Evolutionary conservation across 2,329 filamentous ascomycete species (phyloP), one percentile per base, ranked within the genome.

Genomic region (Ophiosphaerella korrae): DNA sequence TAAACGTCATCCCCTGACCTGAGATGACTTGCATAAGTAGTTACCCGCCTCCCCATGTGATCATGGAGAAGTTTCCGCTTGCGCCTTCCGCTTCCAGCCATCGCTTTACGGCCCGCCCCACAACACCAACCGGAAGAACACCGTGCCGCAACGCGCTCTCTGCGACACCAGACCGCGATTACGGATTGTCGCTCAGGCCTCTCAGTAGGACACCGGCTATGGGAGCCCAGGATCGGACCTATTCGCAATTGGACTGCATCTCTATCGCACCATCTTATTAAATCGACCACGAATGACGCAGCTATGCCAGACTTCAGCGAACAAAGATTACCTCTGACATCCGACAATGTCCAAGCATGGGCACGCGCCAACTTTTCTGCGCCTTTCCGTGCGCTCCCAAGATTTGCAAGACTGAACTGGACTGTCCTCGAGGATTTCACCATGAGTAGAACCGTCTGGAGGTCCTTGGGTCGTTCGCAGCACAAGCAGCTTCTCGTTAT

Each of bases 401-500:
- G 62, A 33, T 45, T 52, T 14, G 52, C 60, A 33, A 55, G 55
- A 37, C 45, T 65, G 34, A 53, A 58, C 13, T 67, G 62, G 53
- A 62, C 63, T 52, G 50, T 54, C 12, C 61, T 66, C 49, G 64
- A 66, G 50, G 63, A 66, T 9, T 61, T 63, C 45, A 58, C 50
- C 44, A 59, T 59, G 50, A 64, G 53, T 48, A 57, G 64, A 39
- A 55, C 64, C 39, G 58, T 65, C 42, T 65, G 60, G 48, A 51
- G 64, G 14, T 62, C 58, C 3, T 55, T 67, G 18, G 60, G 60
- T 23, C 64, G 64, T 45, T 66, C 64, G 16, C 48, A 59, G 11
- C 64, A 67, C 55, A 66, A 66, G 34, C 63, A 65, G 37, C 49
- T 67, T 14, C 64, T 67, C 35, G 57, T 65, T 36, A 64, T 67